Conservation (phyloP, 805 yeast genomes). For the Saccharomyces eubayanus region DNA sequence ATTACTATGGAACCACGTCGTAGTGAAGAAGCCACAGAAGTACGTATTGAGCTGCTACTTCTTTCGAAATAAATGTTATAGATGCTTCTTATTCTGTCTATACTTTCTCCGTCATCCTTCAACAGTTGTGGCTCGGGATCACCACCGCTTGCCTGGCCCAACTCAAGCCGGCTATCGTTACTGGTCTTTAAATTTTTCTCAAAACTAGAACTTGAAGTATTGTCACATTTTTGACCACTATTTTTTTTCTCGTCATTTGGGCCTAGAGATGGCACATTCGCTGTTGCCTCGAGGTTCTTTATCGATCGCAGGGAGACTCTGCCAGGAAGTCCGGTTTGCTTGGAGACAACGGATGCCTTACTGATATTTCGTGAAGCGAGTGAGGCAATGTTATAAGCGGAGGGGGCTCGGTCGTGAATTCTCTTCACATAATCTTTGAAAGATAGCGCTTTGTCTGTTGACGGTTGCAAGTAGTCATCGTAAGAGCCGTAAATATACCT, state of each 20-base stretch:
- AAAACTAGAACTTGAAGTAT: neutral
- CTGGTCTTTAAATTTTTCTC: neutral
- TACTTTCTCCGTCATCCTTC: conserved; percentile 56
- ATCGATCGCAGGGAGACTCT: neutral
- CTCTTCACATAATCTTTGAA: conserved; percentile 1
- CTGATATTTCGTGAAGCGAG: neutral
- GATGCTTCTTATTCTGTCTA: conserved; percentile 69
- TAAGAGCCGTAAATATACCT: neutral
- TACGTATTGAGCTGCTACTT: conserved; percentile 9
- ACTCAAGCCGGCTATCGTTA: conserved; percentile 17
- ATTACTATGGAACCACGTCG: neutral
- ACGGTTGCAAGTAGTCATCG: neutral
- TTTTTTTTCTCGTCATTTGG: too few species aligned
- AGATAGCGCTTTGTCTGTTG: neutral
- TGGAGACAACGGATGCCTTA: neutral
- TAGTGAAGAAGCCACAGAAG: neutral
- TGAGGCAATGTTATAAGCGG: neutral
- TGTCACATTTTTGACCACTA: neutral
- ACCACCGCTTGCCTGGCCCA: conserved; percentile 6
- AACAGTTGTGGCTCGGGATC: conserved; percentile 30
- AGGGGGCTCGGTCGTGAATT: neutral
- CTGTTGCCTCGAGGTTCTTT: neutral
- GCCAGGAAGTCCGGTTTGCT: neutral
- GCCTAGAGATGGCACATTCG: neutral
- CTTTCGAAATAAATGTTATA: conserved; percentile 68